Conservation (phyloP, 306 rosid species). For the Castanopsis chinensis region DNA sequence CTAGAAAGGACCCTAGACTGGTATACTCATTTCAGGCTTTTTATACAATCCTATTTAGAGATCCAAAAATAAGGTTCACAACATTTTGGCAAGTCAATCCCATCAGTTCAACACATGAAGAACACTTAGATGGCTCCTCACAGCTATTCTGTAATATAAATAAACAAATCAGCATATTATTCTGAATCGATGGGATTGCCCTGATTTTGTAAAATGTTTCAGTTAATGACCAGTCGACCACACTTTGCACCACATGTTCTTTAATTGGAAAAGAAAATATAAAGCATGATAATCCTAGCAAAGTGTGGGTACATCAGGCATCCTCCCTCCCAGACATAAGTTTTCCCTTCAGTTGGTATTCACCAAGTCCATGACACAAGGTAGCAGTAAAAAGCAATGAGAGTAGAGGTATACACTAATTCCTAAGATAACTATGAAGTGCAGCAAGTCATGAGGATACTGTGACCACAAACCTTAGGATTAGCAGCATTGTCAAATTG, state of each 20-base stretch:
- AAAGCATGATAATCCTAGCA: background rate
- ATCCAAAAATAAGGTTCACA: background rate
- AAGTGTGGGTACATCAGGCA: background rate
- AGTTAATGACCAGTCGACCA: background rate
- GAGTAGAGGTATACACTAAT: background rate
- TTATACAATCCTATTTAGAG: background rate
- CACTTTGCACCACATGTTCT: background rate
- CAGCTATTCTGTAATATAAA: background rate
- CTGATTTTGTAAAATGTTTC: background rate
- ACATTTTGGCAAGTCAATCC: background rate
- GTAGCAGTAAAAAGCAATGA: background rate
- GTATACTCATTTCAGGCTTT: background rate
- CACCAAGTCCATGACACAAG: background rate
- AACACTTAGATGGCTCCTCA: background rate
- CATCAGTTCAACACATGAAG: background rate
- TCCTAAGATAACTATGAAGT: background rate
- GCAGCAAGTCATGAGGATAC: conserved; percentile 8
- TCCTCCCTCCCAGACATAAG: background rate
- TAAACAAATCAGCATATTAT: background rate
- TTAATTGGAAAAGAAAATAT: background rate
- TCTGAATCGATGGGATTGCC: background rate
- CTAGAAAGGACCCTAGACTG: background rate
- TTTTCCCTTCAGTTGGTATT: background rate
- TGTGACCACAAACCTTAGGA: conserved; percentile 71
- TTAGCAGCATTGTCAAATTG: conserved; percentile 98